Percentiles rank a stretch among this genome's conserved stretches.
These are phyloP conservation scores for Amanita fuliginea DNA, from an alignment of 768 basidiomycete species.

Conservation along the genomic window DNA sequence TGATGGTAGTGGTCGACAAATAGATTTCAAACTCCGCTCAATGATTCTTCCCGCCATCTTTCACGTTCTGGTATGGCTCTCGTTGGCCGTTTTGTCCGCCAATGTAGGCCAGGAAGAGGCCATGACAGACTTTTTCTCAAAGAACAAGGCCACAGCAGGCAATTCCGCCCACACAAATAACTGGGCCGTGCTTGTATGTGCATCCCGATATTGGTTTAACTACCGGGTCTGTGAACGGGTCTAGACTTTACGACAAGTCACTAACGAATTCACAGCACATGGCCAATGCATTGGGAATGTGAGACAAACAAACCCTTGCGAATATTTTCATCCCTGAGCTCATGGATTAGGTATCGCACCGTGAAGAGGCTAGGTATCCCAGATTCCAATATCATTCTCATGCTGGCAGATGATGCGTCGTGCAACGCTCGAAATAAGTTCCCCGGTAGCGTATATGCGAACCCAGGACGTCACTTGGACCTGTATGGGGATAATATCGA, in stretches of 20 bases:
- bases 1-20: neutral
- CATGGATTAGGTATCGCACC: constrained; percentile 73
- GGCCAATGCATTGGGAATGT: constrained; percentile 98
- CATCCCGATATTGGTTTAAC: constrained; percentile 98
- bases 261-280: constrained; percentile 69
- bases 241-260: neutral
- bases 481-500: constrained; percentile 96
- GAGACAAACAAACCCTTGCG: constrained; percentile 11
- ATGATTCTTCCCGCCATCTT: constrained; percentile 21
- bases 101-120: constrained; percentile 23
- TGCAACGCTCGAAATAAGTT: constrained; percentile 91
- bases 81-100: constrained; percentile 17
- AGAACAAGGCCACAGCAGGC: constrained; percentile 19
- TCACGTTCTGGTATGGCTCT: constrained; percentile 23
- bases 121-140: constrained; percentile 35
- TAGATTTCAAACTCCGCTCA: constrained; percentile 5
- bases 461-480: constrained; percentile 70
- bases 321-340: neutral
- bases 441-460: constrained; percentile 89
- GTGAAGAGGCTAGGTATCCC: constrained; percentile 97
- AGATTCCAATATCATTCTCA: constrained; percentile 97
- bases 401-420: constrained; percentile 95
- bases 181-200: constrained; percentile 95
- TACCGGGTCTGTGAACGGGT: constrained; percentile 61
- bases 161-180: constrained; percentile 77